Evolutionary conservation across 2,329 filamentous ascomycete genomes (phyloP), one percentile per base, ranked within the genome.

Genomic region (Penicillium sp.): DNA sequence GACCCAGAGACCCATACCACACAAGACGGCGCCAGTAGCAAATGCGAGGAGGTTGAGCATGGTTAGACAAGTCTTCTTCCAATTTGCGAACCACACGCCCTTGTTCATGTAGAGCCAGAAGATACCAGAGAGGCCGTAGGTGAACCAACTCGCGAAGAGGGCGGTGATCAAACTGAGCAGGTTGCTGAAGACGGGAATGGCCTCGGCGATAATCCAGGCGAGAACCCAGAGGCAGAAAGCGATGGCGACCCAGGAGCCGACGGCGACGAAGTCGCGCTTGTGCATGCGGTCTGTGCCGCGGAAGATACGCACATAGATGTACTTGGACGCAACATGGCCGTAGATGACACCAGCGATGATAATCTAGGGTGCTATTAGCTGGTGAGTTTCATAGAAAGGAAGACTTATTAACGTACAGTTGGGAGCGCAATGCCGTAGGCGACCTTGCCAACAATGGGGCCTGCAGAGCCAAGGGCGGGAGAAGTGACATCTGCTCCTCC

Each of bases 341-440:
- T 90, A 88, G 65, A 92, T 89, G 7, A 91, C 88, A 57, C 89
- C 90, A 0, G 89, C 87, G 54, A 92, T 86, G 52, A 91, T 79
- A 61, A 91, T 91, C 75, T 77, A 17, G 38, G 7, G 35, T 41
- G 19, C 6, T 47, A 30, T 63, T 52, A 61, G 53, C 56, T 35
- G 50, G 31, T 9, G 4, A 56, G n/a, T 23, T 44, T 9, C 30
- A 9, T 46, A 26, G 3, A 41, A 19, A 8, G 7, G 13, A 35
- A 11, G 19, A 13, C 23, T 21, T 26, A n/a, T 8, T 1, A 21
- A 69, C 74, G 41, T 64, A 78, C 75, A 2, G 90, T 91, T 15
- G 89, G 89, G 2, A 89, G 81, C 0, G 89, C 89, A 62, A 91
- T 80, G 26, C 87, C 88, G 76, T 87, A 91, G 13, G 89, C 88